These are phyloP conservation scores for Catharanthus roseus DNA, from an alignment of 257 asterid genomes.

Conservation along the genomic window DNA sequence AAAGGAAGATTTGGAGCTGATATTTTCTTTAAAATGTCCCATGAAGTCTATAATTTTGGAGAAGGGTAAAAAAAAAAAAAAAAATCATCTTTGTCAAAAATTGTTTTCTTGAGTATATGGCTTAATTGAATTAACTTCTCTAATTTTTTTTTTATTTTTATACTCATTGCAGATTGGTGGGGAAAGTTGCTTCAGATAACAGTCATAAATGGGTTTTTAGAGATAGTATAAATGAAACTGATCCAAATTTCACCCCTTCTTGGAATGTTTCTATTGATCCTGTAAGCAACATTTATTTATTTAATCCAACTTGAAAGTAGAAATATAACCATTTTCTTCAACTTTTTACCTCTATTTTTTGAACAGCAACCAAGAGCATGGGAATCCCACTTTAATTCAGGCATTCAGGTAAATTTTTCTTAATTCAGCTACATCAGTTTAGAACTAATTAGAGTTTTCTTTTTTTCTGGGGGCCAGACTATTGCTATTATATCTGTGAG, in stretches of 20 bases:
- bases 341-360: not conserved
- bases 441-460: conserved; percentile 2
- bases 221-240: conserved; percentile 52
- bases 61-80: conserved; percentile 53
- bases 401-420: conserved; percentile 58
- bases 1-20: conserved; percentile 70
- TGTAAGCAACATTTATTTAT: conserved; percentile 35
- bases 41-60: conserved; percentile 76
- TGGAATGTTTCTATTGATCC: conserved; percentile 66
- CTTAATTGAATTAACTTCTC: not conserved
- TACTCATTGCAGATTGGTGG: conserved; percentile 60
- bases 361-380: conserved; percentile 78
- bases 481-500: conserved; percentile 67
- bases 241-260: conserved; percentile 48
- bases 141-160: conserved; percentile 7
- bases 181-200: conserved; percentile 80
- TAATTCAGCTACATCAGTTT: not conserved
- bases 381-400: conserved; percentile 81
- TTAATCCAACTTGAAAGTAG: not conserved
- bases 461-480: no score
- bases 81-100: not conserved
- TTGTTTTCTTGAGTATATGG: not conserved
- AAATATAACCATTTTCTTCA: conserved; percentile 7
- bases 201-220: conserved; percentile 77
- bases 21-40: conserved; percentile 77